Base-by-base conservation (phyloP, 139 green algal species). In the Closterium sp. region DNA sequence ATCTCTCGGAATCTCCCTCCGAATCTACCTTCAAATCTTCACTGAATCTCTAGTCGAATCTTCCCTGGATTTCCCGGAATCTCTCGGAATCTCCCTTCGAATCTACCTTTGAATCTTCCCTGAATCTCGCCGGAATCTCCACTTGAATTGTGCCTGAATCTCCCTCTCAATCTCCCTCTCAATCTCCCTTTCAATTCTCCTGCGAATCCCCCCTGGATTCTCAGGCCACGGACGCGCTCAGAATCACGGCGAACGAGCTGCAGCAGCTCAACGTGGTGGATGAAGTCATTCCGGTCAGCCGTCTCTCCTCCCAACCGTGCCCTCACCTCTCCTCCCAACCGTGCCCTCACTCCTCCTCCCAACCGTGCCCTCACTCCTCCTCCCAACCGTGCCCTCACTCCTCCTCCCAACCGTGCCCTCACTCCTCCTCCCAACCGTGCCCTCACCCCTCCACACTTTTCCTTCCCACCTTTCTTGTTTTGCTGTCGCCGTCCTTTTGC, bases 221-320 rank as follows among this genome's bases (percentile, higher is more conserved):
- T 28, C 91, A 93, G 95, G 97, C 97, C 81, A 99, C 97, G 2
- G 97, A 98, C 94, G 97, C 97, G 6, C 95, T 99, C 90, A 96
- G 95, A 91, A 99, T 99, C 96, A 99, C 97, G 2, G 91, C 96
- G 0, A 43, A 93, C 7, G 96, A 99, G 91, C 95, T 99, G 36
- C 84, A 97, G 35, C 94, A 95, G 32, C 96, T 98, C 34, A 95
- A 95, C 12, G 96, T 99, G 2, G 97, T 98, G 95, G 97, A 99
- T 92, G 95, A 96, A 84, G 95, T 98, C 43, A 95, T 99, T 30
- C 96, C 96, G 10, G 91, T 93, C n/a, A 38, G 86, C 87, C 90
- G 5, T 90, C 30, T 6, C 30, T 4, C 87, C 35, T 90, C 84
- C 84, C 30, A 4, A 33, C 87, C 31, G 6, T 90, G 30, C 33